Evolutionary conservation across 768 basidiomycete species (phyloP), one percentile per base, ranked within the genome.

Genomic region (Russula ochroleuca): DNA sequence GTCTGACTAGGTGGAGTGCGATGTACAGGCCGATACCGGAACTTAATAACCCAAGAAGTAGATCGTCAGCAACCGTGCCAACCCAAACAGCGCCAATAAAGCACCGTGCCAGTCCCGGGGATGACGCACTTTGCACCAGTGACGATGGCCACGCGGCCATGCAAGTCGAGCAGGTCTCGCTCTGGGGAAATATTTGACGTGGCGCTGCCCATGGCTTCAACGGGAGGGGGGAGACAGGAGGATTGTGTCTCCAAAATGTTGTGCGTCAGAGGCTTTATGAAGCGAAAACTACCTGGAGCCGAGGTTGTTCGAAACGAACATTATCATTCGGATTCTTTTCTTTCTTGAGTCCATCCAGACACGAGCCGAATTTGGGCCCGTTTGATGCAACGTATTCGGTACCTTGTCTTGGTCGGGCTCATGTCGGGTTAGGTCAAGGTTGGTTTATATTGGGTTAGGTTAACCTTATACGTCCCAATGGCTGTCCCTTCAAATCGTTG

Each of bases 81-180:
- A 19, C 9, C 40, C n/a, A 23, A 33, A 10, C 19, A 40, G 37
- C 21, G 23, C 43, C 47, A 47, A 43, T 40, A 35, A 21, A 1
- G 31, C 1, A 15, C 11, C 10, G 33, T 9, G 15, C 23, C n/a
- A 8, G 5, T 40, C 45, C 47, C 31, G 11, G 17, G n/a, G 21
- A 54, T 25, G 17, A 72, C 76, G 54, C 52, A 79, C 79, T 77
- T 80, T 59, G 80, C 81, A 13, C 83, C 83, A 0, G 80, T 81
- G 35, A 83, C 79, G 21, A 84, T 68, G 1, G 74, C 78, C 2
- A 81, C 78, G 62, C 78, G 80, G 21, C 79, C 80, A 0, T 70
- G 73, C 5, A 82, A 72, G 69, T 82, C 77, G n/a, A 76, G 74
- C 17, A 82, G 73, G 59, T 83, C 81, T 17, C 68, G 71, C 21